These are phyloP conservation scores for Cyberlindnera mississippiensis DNA, from an alignment of 805 yeast species.

Conservation along the genomic window DNA sequence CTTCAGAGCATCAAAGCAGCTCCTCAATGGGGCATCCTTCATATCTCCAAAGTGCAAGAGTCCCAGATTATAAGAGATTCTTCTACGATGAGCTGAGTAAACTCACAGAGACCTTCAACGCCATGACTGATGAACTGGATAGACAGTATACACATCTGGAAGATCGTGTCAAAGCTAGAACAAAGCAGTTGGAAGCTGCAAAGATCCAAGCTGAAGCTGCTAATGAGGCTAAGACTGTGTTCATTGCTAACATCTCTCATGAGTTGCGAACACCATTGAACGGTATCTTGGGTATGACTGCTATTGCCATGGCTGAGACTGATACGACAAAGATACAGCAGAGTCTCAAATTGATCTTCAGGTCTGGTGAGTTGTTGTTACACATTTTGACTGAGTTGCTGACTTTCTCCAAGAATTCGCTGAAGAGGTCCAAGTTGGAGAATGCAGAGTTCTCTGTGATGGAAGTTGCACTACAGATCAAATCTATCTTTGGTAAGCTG, in stretches of 20 bases:
- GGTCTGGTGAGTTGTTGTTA: conserved; percentile 85
- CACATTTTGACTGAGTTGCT: conserved; percentile 88
- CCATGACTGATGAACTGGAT: conserved; percentile 85
- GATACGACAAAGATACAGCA: conserved; percentile 66
- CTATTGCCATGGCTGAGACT: conserved; percentile 85
- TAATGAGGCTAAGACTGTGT: conserved; percentile 93
- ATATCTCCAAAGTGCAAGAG: conserved; percentile 35
- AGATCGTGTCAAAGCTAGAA: conserved; percentile 81
- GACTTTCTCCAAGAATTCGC: conserved; percentile 88
- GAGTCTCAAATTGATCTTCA: conserved; percentile 74
- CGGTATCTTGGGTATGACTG: conserved; percentile 94
- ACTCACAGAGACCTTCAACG: conserved; percentile 81
- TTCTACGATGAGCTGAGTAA: conserved; percentile 85
- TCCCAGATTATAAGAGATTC: conserved; percentile 46
- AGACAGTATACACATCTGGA: conserved; percentile 81
- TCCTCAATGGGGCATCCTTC: conserved; percentile 28
- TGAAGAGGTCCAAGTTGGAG: conserved; percentile 79
- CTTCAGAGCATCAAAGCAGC: conserved; percentile 5
- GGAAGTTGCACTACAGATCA: conserved; percentile 81
- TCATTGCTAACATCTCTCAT: conserved; percentile 88
- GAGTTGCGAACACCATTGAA: conserved; percentile 94
- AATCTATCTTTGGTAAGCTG: conserved; percentile 77
- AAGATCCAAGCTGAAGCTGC: conserved; percentile 90
- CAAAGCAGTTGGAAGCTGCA: conserved; percentile 84
- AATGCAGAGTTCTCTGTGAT: conserved; percentile 72